These are phyloP conservation scores for Fulvia fulva DNA, from an alignment of 2,329 filamentous ascomycete genomes.

Conservation along the genomic window DNA sequence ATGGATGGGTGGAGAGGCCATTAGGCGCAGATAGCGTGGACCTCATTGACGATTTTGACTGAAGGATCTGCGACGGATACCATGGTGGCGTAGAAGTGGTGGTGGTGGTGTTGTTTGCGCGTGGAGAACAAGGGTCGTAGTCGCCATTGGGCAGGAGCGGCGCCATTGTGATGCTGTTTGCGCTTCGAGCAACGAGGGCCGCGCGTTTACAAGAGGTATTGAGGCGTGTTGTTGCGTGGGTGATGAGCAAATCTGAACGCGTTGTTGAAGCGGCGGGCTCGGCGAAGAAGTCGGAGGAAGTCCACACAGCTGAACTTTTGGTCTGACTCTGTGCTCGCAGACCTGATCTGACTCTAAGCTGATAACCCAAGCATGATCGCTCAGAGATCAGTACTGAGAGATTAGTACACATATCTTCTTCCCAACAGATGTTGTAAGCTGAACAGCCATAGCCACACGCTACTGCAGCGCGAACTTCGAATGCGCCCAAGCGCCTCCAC, in stretches of 20 bases:
- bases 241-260: neutral
- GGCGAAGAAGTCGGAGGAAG: neutral
- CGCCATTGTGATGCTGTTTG: neutral
- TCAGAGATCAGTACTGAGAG: too few relatives aligned
- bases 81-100: neutral
- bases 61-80: slow-evolving; percentile 1
- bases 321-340: neutral
- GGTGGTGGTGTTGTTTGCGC: neutral
- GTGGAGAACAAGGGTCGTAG: neutral
- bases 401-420: too few relatives aligned
- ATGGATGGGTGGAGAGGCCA: neutral
- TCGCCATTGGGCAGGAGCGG: neutral
- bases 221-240: neutral
- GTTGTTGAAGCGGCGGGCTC: neutral
- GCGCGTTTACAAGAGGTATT: neutral
- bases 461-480: too few relatives aligned
- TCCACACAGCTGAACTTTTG: neutral
- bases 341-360: too few relatives aligned
- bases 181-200: neutral
- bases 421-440: too few relatives aligned
- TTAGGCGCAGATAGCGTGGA: slow-evolving; percentile 1
- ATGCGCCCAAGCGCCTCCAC: too few relatives aligned
- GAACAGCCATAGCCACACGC: too few relatives aligned
- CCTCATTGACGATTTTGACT: slow-evolving; percentile 1
- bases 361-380: too few relatives aligned